Evolutionary conservation across 768 basidiomycete genomes (phyloP), one percentile per base, ranked within the genome.

Genomic region (Phaffia australis): DNA sequence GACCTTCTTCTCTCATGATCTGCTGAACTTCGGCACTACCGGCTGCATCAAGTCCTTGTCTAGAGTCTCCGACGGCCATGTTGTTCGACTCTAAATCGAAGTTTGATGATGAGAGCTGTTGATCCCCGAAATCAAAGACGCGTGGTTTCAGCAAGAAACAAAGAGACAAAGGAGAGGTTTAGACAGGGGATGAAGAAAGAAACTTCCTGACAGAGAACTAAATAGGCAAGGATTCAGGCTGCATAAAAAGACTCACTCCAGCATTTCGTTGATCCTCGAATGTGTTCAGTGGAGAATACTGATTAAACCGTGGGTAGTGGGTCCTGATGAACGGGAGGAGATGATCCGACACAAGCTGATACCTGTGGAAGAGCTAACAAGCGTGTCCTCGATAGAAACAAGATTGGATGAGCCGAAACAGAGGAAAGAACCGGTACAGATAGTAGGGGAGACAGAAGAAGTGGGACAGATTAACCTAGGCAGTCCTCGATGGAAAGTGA

Each of bases 11-110:
- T n/a, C 60, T 48, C 66, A 68, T 68, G 60, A 68, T 68, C 16
- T 57, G 42, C 25, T 68, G 66, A 1, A 68, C 56, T 49, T 68
- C 66, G 9, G 60, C 66, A 21, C 60, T 57, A 14, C 54, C 66
- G n/a, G 21, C 48, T 21, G 51, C 35, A 23, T 68, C 60, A 30
- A 68, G 32, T 4, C 66, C 66, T 47, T 56, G n/a, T 29, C 66
- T 62, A n/a, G 47, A 56, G 47, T 68, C 66, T 3, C 50, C 66
- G 19, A 32, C 60, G 7, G 18, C 21, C 14, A 55, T 42, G n/a
- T 68, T 68, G 56, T 68, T 32, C 16, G 60, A 54, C 56, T 68
- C 66, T 54, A 68, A 51, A 49, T 68, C 66, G 30, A 68, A 68
- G 56, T 62, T 57, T 29, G 52, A 49, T 9, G 51, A 48, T 25